Evolutionary conservation across 306 rosid species (phyloP).

Genomic region (Cercis canadensis): DNA sequence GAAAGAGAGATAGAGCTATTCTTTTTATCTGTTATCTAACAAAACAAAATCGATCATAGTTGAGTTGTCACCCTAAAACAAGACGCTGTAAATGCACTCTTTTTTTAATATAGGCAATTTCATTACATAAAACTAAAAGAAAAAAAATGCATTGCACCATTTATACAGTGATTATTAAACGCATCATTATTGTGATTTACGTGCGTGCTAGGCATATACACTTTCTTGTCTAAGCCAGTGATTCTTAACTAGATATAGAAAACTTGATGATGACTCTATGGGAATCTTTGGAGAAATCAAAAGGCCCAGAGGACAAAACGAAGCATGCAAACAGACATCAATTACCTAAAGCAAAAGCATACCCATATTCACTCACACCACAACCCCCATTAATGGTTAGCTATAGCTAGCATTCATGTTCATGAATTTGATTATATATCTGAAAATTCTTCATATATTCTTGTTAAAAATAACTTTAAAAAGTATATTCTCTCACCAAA

Average conservation of each 20-base stretch:
- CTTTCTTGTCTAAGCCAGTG: slow-evolving; percentile 29
- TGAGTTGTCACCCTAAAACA: slow-evolving; percentile 2
- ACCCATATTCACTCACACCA: slow-evolving; percentile 45
- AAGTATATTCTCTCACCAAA: slow-evolving; percentile 39
- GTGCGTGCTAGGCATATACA: slow-evolving; percentile 16
- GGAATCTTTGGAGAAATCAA: slow-evolving; percentile 38
- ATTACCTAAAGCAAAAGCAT: slow-evolving; percentile 44
- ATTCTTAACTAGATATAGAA: slow-evolving; percentile 38
- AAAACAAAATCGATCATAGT: background rate
- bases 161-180: slow-evolving; percentile 14
- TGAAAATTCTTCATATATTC: slow-evolving; percentile 31
- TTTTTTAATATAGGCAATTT: background rate
- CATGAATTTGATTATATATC: slow-evolving; percentile 3
- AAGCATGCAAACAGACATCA: slow-evolving; percentile 46
- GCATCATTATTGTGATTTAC: slow-evolving; percentile 29
- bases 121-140: background rate
- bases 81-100: background rate
- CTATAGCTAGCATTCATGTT: slow-evolving; percentile 29
- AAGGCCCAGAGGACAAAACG: slow-evolving; percentile 31
- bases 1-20: background rate
- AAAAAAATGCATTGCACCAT: background rate
- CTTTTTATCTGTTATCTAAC: background rate
- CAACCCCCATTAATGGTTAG: slow-evolving; percentile 45
- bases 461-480: slow-evolving; percentile 38
- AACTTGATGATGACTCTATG: slow-evolving; percentile 33